Evolutionary conservation across 2,329 filamentous ascomycete species (phyloP).

Genomic region (Aspergillus brasiliensis): DNA sequence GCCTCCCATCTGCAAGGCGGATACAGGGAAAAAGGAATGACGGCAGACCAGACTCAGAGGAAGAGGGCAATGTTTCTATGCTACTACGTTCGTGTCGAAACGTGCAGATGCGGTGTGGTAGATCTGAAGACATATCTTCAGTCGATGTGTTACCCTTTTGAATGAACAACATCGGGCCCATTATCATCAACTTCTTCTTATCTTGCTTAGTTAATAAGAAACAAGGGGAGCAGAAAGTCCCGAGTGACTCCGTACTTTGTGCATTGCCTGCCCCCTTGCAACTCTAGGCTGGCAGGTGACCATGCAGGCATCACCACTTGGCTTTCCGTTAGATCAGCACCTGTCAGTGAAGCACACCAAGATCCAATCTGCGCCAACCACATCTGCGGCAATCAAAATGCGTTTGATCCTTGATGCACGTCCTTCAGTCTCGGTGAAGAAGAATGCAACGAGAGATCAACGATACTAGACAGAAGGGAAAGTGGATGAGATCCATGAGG

Average conservation of each 20-base stretch:
- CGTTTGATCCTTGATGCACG: neutral
- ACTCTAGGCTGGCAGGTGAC: constrained; percentile 3
- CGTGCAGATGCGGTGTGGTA: neutral
- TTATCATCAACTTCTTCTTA: neutral
- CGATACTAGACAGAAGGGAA: too few species aligned
- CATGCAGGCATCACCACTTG: constrained; percentile 1
- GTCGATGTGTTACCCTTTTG: too few species aligned
- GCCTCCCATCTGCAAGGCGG: neutral
- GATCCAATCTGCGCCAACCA: neutral
- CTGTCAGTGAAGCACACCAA: constrained; percentile 1
- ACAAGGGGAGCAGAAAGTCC: neutral
- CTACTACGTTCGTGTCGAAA: neutral
- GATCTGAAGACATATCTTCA: neutral
- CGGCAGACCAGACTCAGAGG: neutral
- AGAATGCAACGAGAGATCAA: neutral
- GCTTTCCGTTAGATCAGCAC: constrained; percentile 3
- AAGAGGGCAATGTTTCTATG: neutral
- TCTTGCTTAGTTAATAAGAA: neutral
- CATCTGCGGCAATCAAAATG: neutral
- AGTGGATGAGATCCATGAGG: neutral
- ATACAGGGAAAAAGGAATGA: neutral
- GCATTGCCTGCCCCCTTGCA: neutral
- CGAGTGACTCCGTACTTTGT: neutral
- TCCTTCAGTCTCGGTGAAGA: neutral
- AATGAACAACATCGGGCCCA: too few species aligned